Evolutionary conservation across 352 stramenopile genomes (phyloP).

Genomic region (Pilasporangium apinafurcum): DNA sequence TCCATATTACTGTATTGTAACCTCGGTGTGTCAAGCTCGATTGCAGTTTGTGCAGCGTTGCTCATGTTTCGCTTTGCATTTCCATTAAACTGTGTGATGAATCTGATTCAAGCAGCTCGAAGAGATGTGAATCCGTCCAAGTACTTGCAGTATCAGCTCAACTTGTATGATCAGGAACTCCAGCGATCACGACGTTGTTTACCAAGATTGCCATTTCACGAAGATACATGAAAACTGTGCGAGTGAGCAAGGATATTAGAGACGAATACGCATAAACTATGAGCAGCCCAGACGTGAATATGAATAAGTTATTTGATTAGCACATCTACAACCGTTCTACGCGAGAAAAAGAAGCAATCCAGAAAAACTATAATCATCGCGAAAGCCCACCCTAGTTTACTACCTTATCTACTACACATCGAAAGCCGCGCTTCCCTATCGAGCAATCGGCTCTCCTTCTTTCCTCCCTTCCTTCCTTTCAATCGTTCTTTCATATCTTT

Average conservation of each 20-base stretch:
- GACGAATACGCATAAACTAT: too few relatives aligned
- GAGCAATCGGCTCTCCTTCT: too few relatives aligned
- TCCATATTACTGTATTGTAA: slow-evolving; percentile 29
- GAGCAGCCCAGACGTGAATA: too few relatives aligned
- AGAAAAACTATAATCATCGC: slow-evolving; percentile 5
- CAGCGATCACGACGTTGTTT: not conserved
- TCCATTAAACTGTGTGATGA: slow-evolving; percentile 12
- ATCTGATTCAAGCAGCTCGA: slow-evolving; percentile 6
- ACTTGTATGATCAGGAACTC: slow-evolving; percentile 2
- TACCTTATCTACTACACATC: not conserved
- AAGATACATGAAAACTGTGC: not conserved
- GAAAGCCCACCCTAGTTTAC: slow-evolving; percentile 4
- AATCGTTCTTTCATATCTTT: too few relatives aligned
- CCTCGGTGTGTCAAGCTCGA: slow-evolving; percentile 14
- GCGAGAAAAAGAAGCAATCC: too few relatives aligned
- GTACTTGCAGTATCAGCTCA: slow-evolving; percentile 9
- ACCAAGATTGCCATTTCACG: slow-evolving; percentile 1
- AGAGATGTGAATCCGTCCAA: slow-evolving; percentile 3
- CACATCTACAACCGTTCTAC: too few relatives aligned
- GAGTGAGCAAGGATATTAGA: not conserved
- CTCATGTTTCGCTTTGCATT: slow-evolving; percentile 27
- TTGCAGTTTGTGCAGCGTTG: slow-evolving; percentile 23
- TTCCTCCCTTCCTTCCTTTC: too few relatives aligned
- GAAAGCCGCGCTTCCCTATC: too few relatives aligned
- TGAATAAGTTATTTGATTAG: slow-evolving; percentile 20